phyloP scores from a whole-genome alignment of 805 yeast genomes.

The Wickerhamomyces mucosus region DNA sequence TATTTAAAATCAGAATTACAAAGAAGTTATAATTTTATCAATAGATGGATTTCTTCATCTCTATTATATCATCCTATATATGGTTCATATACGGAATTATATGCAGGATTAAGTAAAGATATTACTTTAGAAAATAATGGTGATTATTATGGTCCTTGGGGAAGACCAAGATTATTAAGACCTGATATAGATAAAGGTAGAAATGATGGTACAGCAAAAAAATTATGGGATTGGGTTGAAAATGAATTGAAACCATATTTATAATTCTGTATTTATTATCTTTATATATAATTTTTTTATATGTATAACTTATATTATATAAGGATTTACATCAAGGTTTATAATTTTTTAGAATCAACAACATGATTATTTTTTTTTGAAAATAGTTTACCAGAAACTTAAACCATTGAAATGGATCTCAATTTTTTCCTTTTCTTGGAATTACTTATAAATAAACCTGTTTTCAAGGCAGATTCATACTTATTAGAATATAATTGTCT shows the following conservation, averaged over 20 bases:
- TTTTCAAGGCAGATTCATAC: too few relatives aligned
- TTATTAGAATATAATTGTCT: too few relatives aligned
- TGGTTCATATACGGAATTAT: slow-evolving; percentile 37
- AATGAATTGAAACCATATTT: slow-evolving; percentile 6
- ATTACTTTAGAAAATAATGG: slow-evolving; percentile 25
- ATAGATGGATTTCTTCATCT: neutral
- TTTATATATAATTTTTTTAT: too few relatives aligned
- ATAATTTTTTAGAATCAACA: too few relatives aligned
- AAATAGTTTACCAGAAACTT: too few relatives aligned
- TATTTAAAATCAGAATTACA: slow-evolving; percentile 25
- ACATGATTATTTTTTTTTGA: too few relatives aligned
- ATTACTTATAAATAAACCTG: too few relatives aligned
- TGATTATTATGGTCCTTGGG: slow-evolving; percentile 32
- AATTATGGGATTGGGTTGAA: slow-evolving; percentile 27
- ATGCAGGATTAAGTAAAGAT: slow-evolving; percentile 31
- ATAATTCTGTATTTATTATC: too few relatives aligned
- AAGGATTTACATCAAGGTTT: too few relatives aligned
- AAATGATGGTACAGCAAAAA: slow-evolving; percentile 23
- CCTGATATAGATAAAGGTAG: slow-evolving; percentile 26
- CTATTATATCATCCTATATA: slow-evolving; percentile 10
- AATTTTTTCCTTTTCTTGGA: too few relatives aligned
- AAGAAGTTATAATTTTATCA: slow-evolving; percentile 13
- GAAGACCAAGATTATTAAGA: slow-evolving; percentile 27
- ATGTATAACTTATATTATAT: too few relatives aligned
- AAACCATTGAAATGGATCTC: too few relatives aligned